Conservation (phyloP, 106 monocot genomes). For the Dactylorhiza incarnata region DNA sequence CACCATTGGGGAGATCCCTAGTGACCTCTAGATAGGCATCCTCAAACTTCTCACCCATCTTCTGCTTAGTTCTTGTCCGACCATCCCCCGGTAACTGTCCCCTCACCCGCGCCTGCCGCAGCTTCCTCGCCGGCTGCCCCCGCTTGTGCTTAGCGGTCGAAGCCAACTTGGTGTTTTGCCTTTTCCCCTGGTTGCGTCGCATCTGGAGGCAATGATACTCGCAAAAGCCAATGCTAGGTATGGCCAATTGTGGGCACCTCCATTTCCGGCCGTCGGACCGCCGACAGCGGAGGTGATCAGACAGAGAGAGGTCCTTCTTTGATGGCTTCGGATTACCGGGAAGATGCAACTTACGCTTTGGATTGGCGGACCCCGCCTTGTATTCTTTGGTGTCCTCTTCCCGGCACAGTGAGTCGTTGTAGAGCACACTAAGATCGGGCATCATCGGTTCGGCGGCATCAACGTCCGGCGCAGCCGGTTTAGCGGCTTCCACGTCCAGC, state of each 20-base stretch:
- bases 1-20: conserved; percentile 59
- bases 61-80: conserved; percentile 14
- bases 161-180: background rate
- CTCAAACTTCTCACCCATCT: conserved; percentile 9
- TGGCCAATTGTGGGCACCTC: conserved; percentile 2
- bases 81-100: conserved; percentile 8
- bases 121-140: background rate
- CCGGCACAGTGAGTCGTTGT: background rate
- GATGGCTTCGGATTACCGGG: background rate
- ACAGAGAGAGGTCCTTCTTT: background rate
- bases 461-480: background rate
- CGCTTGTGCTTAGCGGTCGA: conserved; percentile 2
- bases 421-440: background rate
- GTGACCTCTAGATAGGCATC: conserved; percentile 17
- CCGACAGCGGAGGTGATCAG: background rate
- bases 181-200: background rate
- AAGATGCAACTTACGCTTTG: background rate
- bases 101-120: conserved; percentile 10
- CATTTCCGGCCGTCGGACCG: background rate
- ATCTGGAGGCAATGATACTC: background rate
- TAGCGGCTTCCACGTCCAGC: background rate
- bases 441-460: background rate
- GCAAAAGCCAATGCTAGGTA: conserved; percentile 1
- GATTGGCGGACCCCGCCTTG: background rate
- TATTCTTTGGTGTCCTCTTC: background rate